Base-by-base conservation (phyloP, 1,284 basidiomycete genomes). In the Austroboletus novae-zelandiae region DNA sequence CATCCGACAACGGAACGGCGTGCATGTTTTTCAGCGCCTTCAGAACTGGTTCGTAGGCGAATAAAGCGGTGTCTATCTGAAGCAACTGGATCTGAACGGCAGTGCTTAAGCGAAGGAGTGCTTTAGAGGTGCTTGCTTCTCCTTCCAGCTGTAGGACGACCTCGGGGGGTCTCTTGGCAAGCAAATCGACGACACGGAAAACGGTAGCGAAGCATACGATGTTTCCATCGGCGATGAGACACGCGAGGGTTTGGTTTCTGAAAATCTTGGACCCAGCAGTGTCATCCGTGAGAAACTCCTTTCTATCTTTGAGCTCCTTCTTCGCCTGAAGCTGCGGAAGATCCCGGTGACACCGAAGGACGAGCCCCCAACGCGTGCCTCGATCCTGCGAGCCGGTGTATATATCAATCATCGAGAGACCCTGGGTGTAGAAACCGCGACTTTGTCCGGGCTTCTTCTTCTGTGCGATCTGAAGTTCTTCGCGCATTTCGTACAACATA, bases 11-110 rank as follows among this genome's bases (percentile, higher is more conserved):
- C 5, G 81, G 76, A 9, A 83, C 54, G 0, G 55, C 57, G 10
- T 58, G 69, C 51, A 71, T 75, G 23, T 70, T 65, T 62, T 84
- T 75, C 9, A 86, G 67, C 3, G 74, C 76, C 35, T 71, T 74
- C 27, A 86, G 69, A 29, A 86, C 69, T 0, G 83, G 83, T 55
- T 84, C 78, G 49, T 76, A 86, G 0, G 84, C 69, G 56, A 86
- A 86, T 4, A 84, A 53, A 0, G 82, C 80, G 0, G 78, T 79
- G 51, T 86, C 75, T 27, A 86, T 79, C 52, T 79, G 79, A 27
- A 85, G 60, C 11, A 86, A 66, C n/a, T 67, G 68, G 42, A 80
- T 59, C 13, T 66, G 47, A 14, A 61, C 56, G 11, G 68, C 65
- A 2, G 25, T 30, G n/a, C 40, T 17, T 44, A 86, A 61, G 32